Conservation (phyloP, 2,329 filamentous ascomycete genomes). For the Pseudogymnoascus sp. region DNA sequence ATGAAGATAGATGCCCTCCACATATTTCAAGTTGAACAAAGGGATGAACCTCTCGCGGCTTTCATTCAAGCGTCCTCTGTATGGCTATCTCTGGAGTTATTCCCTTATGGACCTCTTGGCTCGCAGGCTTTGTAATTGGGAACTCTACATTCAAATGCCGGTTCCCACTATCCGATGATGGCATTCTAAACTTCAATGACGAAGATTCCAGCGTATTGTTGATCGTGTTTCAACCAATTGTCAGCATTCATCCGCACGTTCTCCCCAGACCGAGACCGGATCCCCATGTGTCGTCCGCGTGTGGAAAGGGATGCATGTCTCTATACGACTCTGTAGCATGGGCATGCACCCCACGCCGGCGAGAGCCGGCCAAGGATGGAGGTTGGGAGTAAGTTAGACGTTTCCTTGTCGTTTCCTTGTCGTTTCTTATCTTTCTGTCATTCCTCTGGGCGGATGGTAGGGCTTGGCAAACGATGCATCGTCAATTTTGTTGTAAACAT, state of each 20-base stretch:
- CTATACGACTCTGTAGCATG: not conserved
- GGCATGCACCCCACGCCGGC: constrained; percentile 3
- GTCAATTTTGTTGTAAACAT: constrained; percentile 1
- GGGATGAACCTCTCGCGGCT: not conserved
- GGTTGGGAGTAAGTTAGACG: not conserved
- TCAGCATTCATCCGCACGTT: not conserved
- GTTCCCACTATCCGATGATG: not conserved
- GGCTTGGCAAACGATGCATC: constrained; percentile 1
- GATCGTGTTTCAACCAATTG: constrained; percentile 1
- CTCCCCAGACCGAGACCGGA: constrained; percentile 2
- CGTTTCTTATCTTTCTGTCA: not conserved
- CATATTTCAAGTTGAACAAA: not conserved
- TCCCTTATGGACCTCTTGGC: not conserved
- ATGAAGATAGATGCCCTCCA: not conserved
- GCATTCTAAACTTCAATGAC: constrained; percentile 6
- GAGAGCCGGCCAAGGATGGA: not conserved
- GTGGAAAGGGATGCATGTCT: not conserved
- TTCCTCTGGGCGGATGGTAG: not conserved
- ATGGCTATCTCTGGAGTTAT: not conserved
- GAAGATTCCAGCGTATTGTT: not conserved
- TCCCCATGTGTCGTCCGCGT: constrained; percentile 5
- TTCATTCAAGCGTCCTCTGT: not conserved
- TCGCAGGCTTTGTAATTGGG: not conserved
- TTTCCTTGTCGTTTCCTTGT: constrained; percentile 7
- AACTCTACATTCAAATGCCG: not conserved